Percentiles rank a stretch among this genome's conserved stretches.
phyloP scores from a whole-genome alignment of 2,329 filamentous ascomycete genomes.

The Penicillium sp. region DNA sequence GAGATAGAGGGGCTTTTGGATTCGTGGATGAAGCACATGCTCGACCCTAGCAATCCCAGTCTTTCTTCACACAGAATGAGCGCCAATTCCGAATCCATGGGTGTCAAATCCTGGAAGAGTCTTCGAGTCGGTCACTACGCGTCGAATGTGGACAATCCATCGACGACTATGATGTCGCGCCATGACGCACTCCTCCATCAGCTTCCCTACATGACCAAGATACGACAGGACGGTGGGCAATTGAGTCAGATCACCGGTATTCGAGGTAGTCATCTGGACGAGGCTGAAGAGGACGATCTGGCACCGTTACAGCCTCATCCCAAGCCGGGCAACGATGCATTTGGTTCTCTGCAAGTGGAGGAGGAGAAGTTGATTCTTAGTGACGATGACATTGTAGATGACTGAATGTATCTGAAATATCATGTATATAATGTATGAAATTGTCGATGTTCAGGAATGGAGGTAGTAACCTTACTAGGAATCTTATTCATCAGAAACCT shows the following conservation, averaged over 20 bases:
- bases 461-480: too few relatives aligned
- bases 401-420: slow-evolving; percentile 30
- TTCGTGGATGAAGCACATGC: slow-evolving; percentile 36
- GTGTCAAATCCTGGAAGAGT: slow-evolving; percentile 38
- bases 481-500: too few relatives aligned
- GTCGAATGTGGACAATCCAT: slow-evolving; percentile 3
- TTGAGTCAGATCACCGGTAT: slow-evolving; percentile 63
- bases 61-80: slow-evolving; percentile 31
- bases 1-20: slow-evolving; percentile 67
- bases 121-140: slow-evolving; percentile 10
- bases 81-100: slow-evolving; percentile 9
- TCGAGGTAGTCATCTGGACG: slow-evolving; percentile 36
- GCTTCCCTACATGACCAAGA: slow-evolving; percentile 75
- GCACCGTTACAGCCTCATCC: slow-evolving; percentile 32
- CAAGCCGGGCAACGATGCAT: slow-evolving; percentile 22
- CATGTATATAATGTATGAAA: background rate
- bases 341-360: slow-evolving; percentile 33
- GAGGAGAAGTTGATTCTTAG: slow-evolving; percentile 67
- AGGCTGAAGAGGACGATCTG: slow-evolving; percentile 42
- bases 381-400: slow-evolving; percentile 80
- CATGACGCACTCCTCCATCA: slow-evolving; percentile 62
- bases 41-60: slow-evolving; percentile 39
- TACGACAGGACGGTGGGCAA: slow-evolving; percentile 50
- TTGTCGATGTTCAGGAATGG: too few relatives aligned
- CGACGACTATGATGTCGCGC: slow-evolving; percentile 32